phyloP scores from a whole-genome alignment of 805 yeast genomes.

The Cyberlindnera euphorbiiphila region DNA sequence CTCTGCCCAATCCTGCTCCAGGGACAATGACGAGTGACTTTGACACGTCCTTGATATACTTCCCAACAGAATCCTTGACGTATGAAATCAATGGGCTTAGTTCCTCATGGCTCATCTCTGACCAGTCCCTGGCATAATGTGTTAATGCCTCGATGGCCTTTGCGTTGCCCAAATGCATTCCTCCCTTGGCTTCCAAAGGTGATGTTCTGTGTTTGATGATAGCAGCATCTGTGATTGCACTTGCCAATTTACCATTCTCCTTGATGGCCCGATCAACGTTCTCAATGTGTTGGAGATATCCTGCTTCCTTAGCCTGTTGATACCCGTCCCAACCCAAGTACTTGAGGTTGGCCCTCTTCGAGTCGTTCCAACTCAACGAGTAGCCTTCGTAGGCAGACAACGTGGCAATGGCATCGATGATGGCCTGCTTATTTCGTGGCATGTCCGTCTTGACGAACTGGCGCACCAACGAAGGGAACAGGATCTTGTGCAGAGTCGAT shows the following conservation, averaged over 20 bases:
- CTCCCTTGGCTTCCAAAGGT: slow-evolving; percentile 40
- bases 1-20: slow-evolving; percentile 82
- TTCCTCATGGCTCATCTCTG: slow-evolving; percentile 45
- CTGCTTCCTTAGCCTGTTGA: slow-evolving; percentile 44
- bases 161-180: slow-evolving; percentile 28
- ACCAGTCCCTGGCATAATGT: slow-evolving; percentile 81
- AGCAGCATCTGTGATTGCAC: slow-evolving; percentile 39
- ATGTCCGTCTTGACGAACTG: slow-evolving; percentile 23
- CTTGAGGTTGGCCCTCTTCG: slow-evolving; percentile 40
- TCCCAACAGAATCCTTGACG: slow-evolving; percentile 40
- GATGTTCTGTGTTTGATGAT: slow-evolving; percentile 35
- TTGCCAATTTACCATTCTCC: slow-evolving; percentile 45
- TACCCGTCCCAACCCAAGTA: slow-evolving; percentile 56
- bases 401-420: slow-evolving; percentile 41
- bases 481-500: slow-evolving; percentile 25
- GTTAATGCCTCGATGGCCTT: slow-evolving; percentile 66
- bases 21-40: slow-evolving; percentile 66
- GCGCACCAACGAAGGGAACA: slow-evolving; percentile 24
- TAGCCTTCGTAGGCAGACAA: slow-evolving; percentile 40
- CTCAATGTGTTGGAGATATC: slow-evolving; percentile 51
- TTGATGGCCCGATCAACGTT: slow-evolving; percentile 44
- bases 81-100: slow-evolving; percentile 51
- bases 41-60: slow-evolving; percentile 27
- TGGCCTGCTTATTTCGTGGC: slow-evolving; percentile 22
- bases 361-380: slow-evolving; percentile 41